A percentile compares a stretch with the other conserved stretches of the same genome.
Conservation (phyloP, 345 rosid genomes). For the Pistacia integerrima region DNA sequence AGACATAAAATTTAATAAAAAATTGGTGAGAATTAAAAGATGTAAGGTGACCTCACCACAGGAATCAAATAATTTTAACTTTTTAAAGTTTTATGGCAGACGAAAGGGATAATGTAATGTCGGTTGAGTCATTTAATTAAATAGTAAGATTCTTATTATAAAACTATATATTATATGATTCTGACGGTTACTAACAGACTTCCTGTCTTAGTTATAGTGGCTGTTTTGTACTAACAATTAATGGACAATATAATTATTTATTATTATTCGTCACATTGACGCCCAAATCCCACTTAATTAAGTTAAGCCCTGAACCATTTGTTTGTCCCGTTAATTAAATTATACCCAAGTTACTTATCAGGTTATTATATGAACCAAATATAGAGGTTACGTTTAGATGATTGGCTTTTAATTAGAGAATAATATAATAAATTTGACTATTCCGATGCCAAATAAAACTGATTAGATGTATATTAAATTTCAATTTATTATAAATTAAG, state of each 20-base stretch:
- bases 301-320: too few relatives aligned
- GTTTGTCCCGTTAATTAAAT: too few relatives aligned
- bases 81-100: background rate
- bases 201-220: conserved; percentile 6
- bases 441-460: too few relatives aligned
- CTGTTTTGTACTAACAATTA: background rate
- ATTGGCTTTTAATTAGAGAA: too few relatives aligned
- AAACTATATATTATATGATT: background rate
- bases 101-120: conserved; percentile 20
- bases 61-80: background rate
- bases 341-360: background rate
- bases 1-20: background rate
- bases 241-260: too few relatives aligned
- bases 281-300: background rate
- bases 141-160: conserved; percentile 8
- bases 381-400: too few relatives aligned
- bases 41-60: conserved; percentile 15
- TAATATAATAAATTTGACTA: too few relatives aligned
- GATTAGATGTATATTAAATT: too few relatives aligned
- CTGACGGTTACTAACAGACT: conserved; percentile 12
- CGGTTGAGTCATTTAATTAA: conserved; percentile 20
- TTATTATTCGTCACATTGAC: background rate
- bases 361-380: too few relatives aligned
- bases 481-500: too few relatives aligned
- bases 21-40: background rate